Evolutionary conservation across 164 flowering plant species (phyloP).

Genomic region (Malania oleifera): DNA sequence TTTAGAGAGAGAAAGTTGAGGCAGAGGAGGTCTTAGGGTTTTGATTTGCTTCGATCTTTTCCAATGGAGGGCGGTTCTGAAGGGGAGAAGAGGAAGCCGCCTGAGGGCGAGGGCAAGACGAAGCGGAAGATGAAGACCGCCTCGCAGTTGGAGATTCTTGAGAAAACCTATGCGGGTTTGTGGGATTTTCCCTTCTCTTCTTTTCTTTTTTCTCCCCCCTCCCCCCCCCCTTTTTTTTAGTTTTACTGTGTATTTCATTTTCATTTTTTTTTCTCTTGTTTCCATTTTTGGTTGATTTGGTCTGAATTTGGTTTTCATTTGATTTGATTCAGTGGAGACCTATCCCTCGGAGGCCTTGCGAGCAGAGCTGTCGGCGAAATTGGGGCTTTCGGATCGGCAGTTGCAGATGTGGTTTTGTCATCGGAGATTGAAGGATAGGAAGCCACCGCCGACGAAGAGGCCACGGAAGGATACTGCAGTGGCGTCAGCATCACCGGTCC

Average conservation of each 20-base stretch:
- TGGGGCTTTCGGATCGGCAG: conserved; percentile 82
- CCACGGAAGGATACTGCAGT: conserved; percentile 29
- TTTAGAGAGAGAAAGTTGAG: neutral
- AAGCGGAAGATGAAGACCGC: conserved; percentile 93
- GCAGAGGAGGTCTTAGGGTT: neutral
- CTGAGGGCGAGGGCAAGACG: conserved; percentile 35
- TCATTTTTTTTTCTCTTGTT: conserved; percentile 3
- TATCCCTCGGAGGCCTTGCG: conserved; percentile 75
- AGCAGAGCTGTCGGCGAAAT: conserved; percentile 60
- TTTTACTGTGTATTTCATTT: neutral
- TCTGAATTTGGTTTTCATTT: conserved; percentile 4
- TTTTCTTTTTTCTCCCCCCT: conserved; percentile 9
- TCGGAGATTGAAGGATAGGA: conserved; percentile 79
- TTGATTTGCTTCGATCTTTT: neutral
- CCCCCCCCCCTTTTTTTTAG: conserved; percentile 1
- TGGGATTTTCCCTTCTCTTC: neutral
- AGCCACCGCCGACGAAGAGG: conserved; percentile 38
- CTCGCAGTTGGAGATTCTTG: conserved; percentile 70
- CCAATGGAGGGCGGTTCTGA: conserved; percentile 43
- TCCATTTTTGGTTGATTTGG: conserved; percentile 4
- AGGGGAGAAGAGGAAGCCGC: conserved; percentile 36
- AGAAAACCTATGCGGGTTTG: conserved; percentile 78
- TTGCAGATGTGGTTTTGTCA: conserved; percentile 99
- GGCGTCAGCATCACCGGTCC: neutral
- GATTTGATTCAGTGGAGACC: conserved; percentile 43